Percentiles rank a stretch among this genome's conserved stretches.
phyloP scores from a whole-genome alignment of 2,329 filamentous ascomycete genomes.

The Calonectria pteridis region DNA sequence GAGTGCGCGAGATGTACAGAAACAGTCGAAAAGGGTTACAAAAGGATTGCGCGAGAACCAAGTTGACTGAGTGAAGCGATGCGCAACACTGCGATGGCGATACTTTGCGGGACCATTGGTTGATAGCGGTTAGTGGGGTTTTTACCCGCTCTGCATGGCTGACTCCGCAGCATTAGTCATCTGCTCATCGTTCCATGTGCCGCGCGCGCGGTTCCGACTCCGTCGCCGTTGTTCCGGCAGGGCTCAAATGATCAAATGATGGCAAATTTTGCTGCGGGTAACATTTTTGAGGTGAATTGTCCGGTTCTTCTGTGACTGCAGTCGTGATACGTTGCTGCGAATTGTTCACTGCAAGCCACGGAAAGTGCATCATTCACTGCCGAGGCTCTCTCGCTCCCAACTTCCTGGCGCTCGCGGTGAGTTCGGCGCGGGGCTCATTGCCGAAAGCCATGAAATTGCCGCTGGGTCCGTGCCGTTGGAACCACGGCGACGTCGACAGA shows the following conservation, averaged over 20 bases:
- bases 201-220: slow-evolving; percentile 31
- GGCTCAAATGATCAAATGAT: background rate
- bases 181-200: background rate
- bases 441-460: slow-evolving; percentile 10
- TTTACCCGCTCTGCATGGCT: slow-evolving; percentile 30
- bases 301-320: background rate
- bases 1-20: background rate
- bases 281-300: background rate
- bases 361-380: background rate
- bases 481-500: slow-evolving; percentile 20
- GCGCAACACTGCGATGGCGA: slow-evolving; percentile 37
- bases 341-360: background rate
- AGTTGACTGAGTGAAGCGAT: slow-evolving; percentile 6
- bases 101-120: slow-evolving; percentile 43
- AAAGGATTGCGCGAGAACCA: background rate
- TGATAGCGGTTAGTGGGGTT: slow-evolving; percentile 40
- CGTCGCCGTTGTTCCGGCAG: background rate
- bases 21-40: background rate
- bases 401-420: background rate
- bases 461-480: slow-evolving; percentile 16
- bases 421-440: background rate
- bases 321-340: background rate
- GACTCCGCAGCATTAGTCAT: slow-evolving; percentile 39
- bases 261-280: background rate
- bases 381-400: background rate